phyloP scores from a whole-genome alignment of 129 eudicot species.

The Dittrichia graveolens region DNA sequence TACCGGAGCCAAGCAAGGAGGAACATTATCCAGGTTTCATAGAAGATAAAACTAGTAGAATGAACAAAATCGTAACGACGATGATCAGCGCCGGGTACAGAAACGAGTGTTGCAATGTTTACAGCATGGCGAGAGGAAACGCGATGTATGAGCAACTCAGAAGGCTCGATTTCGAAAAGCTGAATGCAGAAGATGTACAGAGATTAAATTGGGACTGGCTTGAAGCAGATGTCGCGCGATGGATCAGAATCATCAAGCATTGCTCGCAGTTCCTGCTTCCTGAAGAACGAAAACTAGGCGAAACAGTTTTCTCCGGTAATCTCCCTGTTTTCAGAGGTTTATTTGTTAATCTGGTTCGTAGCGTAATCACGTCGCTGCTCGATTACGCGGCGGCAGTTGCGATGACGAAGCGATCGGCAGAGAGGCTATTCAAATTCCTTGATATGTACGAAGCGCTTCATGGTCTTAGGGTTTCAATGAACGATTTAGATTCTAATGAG shows the following conservation, averaged over 20 bases:
- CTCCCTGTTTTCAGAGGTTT: constrained; percentile 22
- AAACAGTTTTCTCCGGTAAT: constrained; percentile 44
- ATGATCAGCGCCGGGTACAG: constrained; percentile 68
- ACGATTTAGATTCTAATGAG: background rate
- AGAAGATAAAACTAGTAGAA: constrained; percentile 22
- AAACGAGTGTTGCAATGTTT: constrained; percentile 68
- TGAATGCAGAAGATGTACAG: constrained; percentile 64
- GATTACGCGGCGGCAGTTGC: constrained; percentile 67
- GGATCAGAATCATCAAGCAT: constrained; percentile 59
- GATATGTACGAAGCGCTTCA: constrained; percentile 72
- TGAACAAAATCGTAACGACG: constrained; percentile 43
- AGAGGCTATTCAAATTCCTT: constrained; percentile 69
- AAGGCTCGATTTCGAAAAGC: constrained; percentile 49
- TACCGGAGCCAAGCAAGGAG: constrained; percentile 13
- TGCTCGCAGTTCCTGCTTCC: constrained; percentile 59
- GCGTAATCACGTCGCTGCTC: constrained; percentile 58
- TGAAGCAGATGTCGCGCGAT: constrained; percentile 57
- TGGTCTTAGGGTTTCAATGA: constrained; percentile 33
- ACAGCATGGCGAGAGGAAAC: constrained; percentile 51
- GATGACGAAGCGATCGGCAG: constrained; percentile 55
- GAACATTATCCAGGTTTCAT: constrained; percentile 43
- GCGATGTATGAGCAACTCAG: constrained; percentile 50
- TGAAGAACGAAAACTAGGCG: constrained; percentile 50
- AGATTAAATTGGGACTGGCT: constrained; percentile 64
- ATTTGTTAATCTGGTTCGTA: constrained; percentile 48